Evolutionary conservation across 257 asterid genomes (phyloP).

Genomic region (Galeopsis tetrahit): DNA sequence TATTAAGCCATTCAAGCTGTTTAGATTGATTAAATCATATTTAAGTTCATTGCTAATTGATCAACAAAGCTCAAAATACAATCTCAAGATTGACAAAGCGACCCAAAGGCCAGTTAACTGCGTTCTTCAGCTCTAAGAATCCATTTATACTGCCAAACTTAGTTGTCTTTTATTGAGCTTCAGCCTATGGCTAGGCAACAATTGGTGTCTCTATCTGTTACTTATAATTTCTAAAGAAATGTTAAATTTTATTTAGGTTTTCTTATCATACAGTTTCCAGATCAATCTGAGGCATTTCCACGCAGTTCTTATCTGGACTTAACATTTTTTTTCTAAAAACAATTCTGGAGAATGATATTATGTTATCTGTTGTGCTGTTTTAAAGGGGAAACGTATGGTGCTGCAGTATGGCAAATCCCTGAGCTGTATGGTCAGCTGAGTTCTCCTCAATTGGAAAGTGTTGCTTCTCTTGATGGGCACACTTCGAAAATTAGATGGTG

Average conservation of each 20-base stretch:
- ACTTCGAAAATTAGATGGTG: constrained; percentile 80
- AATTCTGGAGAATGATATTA: constrained; percentile 1
- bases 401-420: constrained; percentile 96
- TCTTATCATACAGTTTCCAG: not conserved
- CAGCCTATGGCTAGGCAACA: not conserved
- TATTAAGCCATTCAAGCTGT: constrained; percentile 28
- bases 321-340: not conserved
- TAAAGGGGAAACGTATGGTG: constrained; percentile 86
- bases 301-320: constrained; percentile 22
- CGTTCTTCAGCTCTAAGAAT: constrained; percentile 13
- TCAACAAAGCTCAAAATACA: not conserved
- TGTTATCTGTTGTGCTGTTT: constrained; percentile 24
- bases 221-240: constrained; percentile 11
- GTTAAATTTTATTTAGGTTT: constrained; percentile 7
- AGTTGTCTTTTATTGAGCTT: constrained; percentile 7
- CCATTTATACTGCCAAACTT: not conserved
- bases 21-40: not conserved
- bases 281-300: constrained; percentile 8
- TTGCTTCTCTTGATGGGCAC: constrained; percentile 89
- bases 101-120: not conserved
- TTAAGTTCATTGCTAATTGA: constrained; percentile 22
- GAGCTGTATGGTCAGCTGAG: constrained; percentile 95
- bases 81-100: not conserved
- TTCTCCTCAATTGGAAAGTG: constrained; percentile 86
- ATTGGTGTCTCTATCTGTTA: not conserved